Percentiles rank a stretch among this genome's conserved stretches.
Conservation (phyloP, 2,329 filamentous ascomycete genomes). For the Aschersonia sp. region DNA sequence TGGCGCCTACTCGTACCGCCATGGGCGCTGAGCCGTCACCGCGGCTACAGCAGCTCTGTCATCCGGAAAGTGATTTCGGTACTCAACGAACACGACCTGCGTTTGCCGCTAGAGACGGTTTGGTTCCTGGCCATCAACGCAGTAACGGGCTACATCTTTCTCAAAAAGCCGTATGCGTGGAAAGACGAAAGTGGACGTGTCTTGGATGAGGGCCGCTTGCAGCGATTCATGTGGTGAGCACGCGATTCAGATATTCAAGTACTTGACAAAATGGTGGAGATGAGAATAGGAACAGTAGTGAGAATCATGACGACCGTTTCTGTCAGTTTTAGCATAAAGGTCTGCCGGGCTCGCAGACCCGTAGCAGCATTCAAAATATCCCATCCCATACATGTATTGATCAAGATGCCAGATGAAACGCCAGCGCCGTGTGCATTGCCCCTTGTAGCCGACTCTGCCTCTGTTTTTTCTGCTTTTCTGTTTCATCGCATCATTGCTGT, state of each 20-base stretch:
- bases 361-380: too few species aligned
- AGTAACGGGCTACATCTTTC: slow-evolving; percentile 56
- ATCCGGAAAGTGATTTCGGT: slow-evolving; percentile 1
- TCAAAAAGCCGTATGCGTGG: slow-evolving; percentile 57
- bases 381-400: too few species aligned
- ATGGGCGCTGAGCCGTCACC: slow-evolving; percentile 13
- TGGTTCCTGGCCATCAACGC: slow-evolving; percentile 56
- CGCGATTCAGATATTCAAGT: not conserved
- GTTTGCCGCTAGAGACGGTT: slow-evolving; percentile 43
- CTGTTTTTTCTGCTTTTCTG: too few species aligned
- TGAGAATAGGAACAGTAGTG: not conserved
- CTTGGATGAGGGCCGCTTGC: slow-evolving; percentile 40
- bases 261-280: not conserved
- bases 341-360: too few species aligned
- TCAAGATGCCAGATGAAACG: not conserved
- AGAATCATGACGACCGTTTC: too few species aligned
- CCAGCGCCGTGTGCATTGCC: not conserved
- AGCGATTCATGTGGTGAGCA: slow-evolving; percentile 68
- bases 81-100: slow-evolving; percentile 23
- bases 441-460: too few species aligned
- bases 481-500: too few species aligned
- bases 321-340: too few species aligned
- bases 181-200: slow-evolving; percentile 31
- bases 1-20: slow-evolving; percentile 70
- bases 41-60: not conserved